These are phyloP conservation scores for Reticulascus tulasneorum DNA, from an alignment of 2,329 filamentous ascomycete genomes.

Conservation along the genomic window DNA sequence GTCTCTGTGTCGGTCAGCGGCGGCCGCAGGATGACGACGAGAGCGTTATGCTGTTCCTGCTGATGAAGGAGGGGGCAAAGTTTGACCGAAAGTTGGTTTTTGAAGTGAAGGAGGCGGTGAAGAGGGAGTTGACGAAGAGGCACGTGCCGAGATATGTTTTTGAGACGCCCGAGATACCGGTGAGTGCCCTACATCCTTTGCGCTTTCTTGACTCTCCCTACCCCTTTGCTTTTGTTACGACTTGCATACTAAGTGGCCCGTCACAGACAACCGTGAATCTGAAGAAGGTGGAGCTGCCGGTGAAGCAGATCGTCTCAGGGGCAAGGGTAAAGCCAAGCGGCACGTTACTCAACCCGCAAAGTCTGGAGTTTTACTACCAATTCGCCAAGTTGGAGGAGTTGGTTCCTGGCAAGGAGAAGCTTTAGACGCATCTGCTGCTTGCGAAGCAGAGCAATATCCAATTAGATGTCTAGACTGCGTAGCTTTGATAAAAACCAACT, in stretches of 20 bases:
- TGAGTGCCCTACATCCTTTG: constrained; percentile 35
- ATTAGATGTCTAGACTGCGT: no score
- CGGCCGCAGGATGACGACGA: constrained; percentile 54
- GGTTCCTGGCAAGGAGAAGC: constrained; percentile 39
- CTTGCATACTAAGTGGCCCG: constrained; percentile 11
- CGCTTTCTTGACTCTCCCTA: not conserved
- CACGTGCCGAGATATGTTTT: constrained; percentile 79
- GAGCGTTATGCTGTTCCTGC: constrained; percentile 50
- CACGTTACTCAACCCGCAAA: constrained; percentile 72
- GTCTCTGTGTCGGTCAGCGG: constrained; percentile 76
- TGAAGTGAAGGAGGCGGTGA: constrained; percentile 62
- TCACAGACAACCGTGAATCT: constrained; percentile 73
- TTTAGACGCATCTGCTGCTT: no score
- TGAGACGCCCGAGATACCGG: constrained; percentile 76
- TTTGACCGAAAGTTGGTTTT: constrained; percentile 53
- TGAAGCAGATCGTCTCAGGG: constrained; percentile 80
- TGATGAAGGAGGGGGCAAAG: constrained; percentile 51
- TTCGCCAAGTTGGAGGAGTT: constrained; percentile 70
- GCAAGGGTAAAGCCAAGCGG: constrained; percentile 70
- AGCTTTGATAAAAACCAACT: no score
- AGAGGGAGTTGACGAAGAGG: constrained; percentile 61
- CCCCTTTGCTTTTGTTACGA: not conserved
- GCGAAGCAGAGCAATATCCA: no score
- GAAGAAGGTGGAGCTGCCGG: constrained; percentile 80
- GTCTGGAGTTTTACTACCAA: constrained; percentile 73